A percentile compares a stretch with the other conserved stretches of the same genome.
phyloP scores from a whole-genome alignment of 768 basidiomycete genomes.

The Ramaria rubella region DNA sequence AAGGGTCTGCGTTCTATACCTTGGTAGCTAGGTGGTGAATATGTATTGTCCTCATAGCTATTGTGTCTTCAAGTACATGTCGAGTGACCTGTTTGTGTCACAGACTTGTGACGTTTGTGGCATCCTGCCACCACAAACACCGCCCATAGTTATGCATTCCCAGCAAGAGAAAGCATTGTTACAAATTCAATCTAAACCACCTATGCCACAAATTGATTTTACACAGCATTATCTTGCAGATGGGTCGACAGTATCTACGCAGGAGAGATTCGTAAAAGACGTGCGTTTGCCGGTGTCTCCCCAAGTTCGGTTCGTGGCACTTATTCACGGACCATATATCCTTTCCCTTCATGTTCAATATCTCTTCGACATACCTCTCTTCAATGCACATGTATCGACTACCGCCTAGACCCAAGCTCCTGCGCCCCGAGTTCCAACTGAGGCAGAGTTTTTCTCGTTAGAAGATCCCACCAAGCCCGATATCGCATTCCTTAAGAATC shows the following conservation, averaged over 20 bases:
- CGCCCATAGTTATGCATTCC: too few relatives aligned
- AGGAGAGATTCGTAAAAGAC: conserved; percentile 95
- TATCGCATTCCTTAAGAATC: conserved; percentile 95
- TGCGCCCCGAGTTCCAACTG: conserved; percentile 85
- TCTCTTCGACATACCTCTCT: not conserved
- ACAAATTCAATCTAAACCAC: conserved; percentile 29
- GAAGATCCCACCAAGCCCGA: conserved; percentile 88
- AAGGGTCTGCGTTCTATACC: too few relatives aligned
- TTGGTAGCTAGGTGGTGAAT: not conserved
- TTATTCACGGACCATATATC: not conserved
- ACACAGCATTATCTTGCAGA: conserved; percentile 91
- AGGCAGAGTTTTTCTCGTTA: conserved; percentile 86
- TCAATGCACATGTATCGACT: too few relatives aligned
- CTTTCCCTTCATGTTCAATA: not conserved
- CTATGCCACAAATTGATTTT: conserved; percentile 70
- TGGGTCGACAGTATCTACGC: conserved; percentile 83
- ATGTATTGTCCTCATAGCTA: not conserved
- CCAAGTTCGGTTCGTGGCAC: too few relatives aligned
- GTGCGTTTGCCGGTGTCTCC: too few relatives aligned
- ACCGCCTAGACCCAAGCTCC: conserved; percentile 86
- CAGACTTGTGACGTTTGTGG: too few relatives aligned
- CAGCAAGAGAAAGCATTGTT: conserved; percentile 21
- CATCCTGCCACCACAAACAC: too few relatives aligned
- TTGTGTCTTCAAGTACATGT: not conserved
- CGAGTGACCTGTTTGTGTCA: too few relatives aligned